Conservation (phyloP, 768 basidiomycete genomes). For the Naganishia onofrii region DNA sequence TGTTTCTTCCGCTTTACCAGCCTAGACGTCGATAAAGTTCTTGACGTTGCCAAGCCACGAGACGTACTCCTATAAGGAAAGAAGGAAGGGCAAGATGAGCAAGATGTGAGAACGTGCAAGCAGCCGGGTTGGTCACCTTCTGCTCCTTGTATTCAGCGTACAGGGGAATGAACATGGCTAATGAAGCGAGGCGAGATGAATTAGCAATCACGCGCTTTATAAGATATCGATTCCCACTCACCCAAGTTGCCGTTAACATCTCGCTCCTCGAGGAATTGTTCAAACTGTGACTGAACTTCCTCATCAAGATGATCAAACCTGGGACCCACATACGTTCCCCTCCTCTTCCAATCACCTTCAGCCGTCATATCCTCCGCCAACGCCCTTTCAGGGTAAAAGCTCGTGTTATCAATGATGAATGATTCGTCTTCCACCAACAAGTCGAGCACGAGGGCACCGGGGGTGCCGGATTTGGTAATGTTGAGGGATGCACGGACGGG, state of each 20-base stretch:
- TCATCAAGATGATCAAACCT: conserved; percentile 91
- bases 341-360: conserved; percentile 89
- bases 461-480: conserved; percentile 65
- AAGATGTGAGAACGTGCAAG: conserved; percentile 2
- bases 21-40: conserved; percentile 64
- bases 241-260: conserved; percentile 73
- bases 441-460: conserved; percentile 64
- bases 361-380: conserved; percentile 73
- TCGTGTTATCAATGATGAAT: conserved; percentile 73
- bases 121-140: conserved; percentile 60
- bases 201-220: background rate
- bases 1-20: too few species aligned
- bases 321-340: conserved; percentile 88
- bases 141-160: conserved; percentile 90
- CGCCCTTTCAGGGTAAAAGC: conserved; percentile 69
- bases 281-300: conserved; percentile 83
- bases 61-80: conserved; percentile 74
- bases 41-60: conserved; percentile 81
- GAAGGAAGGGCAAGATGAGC: conserved; percentile 25
- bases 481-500: conserved; percentile 76
- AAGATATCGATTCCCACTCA: conserved; percentile 36
- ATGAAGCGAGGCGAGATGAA: background rate
- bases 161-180: conserved; percentile 80
- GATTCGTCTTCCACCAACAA: conserved; percentile 47
- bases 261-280: conserved; percentile 82